Base-by-base conservation (phyloP, 2,329 filamentous ascomycete genomes). In the Sarocladium oryzae region DNA sequence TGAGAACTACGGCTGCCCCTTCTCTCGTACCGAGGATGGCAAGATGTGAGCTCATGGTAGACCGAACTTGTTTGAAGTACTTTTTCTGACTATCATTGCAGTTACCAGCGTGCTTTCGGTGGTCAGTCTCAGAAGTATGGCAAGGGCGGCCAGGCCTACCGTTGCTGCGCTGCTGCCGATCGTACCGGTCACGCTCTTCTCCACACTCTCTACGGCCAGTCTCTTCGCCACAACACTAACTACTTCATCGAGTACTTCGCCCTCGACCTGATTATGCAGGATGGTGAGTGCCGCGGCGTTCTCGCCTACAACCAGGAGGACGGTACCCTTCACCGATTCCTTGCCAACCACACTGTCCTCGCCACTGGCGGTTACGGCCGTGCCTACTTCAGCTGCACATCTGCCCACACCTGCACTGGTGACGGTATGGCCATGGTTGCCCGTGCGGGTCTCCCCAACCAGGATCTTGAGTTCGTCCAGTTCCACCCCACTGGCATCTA, bases 201-300 rank as follows among this genome's bases (percentile, higher is more conserved):
- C 50, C 93, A 99, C 81, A 99, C 93, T 23, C 88, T 99, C 59
- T 99, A 97, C 74, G 93, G 93, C 63, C 92, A 96, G 77, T 96
- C 91, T 51, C 82, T 97, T 55, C 81, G 89, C 67, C 90, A 97
- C 81, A 96, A 96, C 80, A 96, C 92, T 66, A 96, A 96, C 79
- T 99, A 96, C 81, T 97, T 99, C 75, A 96, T 99, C 70, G 93
- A 97, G 74, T 97, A 91, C 80, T 99, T 97, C 70, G 93, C 91
- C 62, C 81, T 95, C 60, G 93, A 97, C 68, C 76, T 97, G 71
- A 87, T 99, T 64, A 97, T 97, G 93, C 87, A 96, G 75, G 88
- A 95, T 63, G 92, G 92, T 55, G 88, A 92, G 71, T 97, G 92
- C 79, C 91, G 91, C 60, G 93, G 93, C 82, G 88, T 97, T 60